A percentile compares a stretch with the other conserved stretches of the same genome.
Evolutionary conservation across 495 filamentous ascomycete species (phyloP).

Genomic region (Aspergillus campestris): DNA sequence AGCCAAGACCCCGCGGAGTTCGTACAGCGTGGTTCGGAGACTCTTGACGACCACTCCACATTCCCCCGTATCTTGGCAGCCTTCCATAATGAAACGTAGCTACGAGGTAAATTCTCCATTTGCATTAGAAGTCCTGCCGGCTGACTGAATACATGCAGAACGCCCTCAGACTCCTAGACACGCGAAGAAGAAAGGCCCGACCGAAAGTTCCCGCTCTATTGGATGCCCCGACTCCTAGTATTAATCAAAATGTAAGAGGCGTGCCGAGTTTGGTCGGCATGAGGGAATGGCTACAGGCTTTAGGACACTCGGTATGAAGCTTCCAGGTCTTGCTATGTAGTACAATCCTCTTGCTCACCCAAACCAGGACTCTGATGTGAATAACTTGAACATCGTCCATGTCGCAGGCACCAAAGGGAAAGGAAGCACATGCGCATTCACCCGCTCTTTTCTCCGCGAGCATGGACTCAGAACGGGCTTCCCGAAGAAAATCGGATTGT

Average conservation of each 20-base stretch:
- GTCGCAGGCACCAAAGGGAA: conserved; percentile 46
- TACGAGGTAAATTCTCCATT: background rate
- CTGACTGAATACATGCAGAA: background rate
- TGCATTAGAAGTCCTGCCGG: too few species aligned
- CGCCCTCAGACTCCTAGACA: conserved; percentile 2
- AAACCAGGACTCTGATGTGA: conserved; percentile 17
- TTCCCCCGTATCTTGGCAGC: too few species aligned
- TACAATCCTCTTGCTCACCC: background rate
- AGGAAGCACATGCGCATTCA: conserved; percentile 43
- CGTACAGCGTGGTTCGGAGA: too few species aligned
- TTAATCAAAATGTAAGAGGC: background rate
- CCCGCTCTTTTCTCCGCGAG: conserved; percentile 26
- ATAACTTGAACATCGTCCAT: conserved; percentile 36
- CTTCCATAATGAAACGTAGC: background rate
- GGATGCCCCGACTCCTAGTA: background rate
- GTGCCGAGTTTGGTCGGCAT: conserved; percentile 18
- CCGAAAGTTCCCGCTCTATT: background rate
- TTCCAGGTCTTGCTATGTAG: background rate
- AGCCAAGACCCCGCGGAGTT: too few species aligned
- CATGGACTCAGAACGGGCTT: conserved; percentile 24
- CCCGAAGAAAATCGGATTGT: conserved; percentile 47
- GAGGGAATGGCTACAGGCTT: conserved; percentile 14
- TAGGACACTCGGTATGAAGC: conserved; percentile 22
- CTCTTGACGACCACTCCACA: too few species aligned
- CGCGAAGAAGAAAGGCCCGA: conserved; percentile 1